phyloP scores from a whole-genome alignment of 352 stramenopile species.

The Globisporangium camurandrum region DNA sequence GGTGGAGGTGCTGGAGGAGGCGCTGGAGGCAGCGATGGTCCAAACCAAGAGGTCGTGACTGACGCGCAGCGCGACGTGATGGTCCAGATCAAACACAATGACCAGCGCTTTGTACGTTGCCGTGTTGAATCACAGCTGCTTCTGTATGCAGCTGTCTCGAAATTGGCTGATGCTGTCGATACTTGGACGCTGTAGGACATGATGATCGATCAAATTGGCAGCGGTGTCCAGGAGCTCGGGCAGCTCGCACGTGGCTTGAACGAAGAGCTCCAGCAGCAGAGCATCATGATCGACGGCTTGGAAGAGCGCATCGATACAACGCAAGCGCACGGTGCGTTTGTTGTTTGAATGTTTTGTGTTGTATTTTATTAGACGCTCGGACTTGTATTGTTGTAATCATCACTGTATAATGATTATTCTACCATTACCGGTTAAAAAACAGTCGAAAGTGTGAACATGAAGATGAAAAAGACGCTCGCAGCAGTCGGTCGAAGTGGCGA shows the following conservation, averaged over 20 bases:
- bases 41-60: conserved; percentile 47
- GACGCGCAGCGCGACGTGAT: conserved; percentile 59
- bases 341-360: neutral
- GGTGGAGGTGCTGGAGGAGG: conserved; percentile 19
- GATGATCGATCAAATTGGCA: conserved; percentile 83
- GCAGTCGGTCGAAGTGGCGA: conserved; percentile 65
- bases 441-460: conserved; percentile 81
- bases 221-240: conserved; percentile 68
- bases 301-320: conserved; percentile 77
- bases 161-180: neutral
- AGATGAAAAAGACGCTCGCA: conserved; percentile 80
- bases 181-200: conserved; percentile 38
- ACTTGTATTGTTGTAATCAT: neutral
- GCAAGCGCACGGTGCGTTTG: conserved; percentile 50
- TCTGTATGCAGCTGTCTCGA: neutral
- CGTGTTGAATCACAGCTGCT: neutral
- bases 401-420: neutral
- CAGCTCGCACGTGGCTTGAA: conserved; percentile 71
- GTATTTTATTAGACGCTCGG: neutral
- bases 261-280: conserved; percentile 80
- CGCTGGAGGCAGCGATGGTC: conserved; percentile 19
- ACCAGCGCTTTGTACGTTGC: conserved; percentile 71
- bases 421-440: neutral
- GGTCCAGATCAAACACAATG: conserved; percentile 72
- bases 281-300: conserved; percentile 83